Conservation (phyloP, 805 yeast species). For the Barnettozyma sucrosica region DNA sequence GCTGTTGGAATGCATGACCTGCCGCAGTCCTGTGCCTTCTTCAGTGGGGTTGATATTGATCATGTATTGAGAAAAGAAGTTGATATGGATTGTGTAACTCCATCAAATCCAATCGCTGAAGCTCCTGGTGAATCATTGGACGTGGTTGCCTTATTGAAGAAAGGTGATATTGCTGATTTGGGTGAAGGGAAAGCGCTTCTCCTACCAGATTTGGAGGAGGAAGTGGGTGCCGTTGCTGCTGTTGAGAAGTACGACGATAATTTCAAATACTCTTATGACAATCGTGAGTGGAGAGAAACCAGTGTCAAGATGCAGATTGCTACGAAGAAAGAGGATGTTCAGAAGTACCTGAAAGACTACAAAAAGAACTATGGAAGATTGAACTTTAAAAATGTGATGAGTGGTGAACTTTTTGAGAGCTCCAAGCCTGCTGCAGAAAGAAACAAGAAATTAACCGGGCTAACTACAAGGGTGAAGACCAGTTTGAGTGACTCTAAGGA, state of each 20-base stretch:
- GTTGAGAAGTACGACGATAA: not conserved
- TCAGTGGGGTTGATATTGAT: constrained; percentile 90
- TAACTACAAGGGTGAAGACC: not conserved
- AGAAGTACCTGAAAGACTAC: constrained; percentile 7
- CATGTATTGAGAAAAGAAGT: constrained; percentile 87
- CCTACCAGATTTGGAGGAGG: constrained; percentile 11
- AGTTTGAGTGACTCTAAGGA: not conserved
- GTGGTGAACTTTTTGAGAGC: constrained; percentile 9
- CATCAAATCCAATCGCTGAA: constrained; percentile 68
- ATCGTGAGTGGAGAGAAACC: constrained; percentile 11
- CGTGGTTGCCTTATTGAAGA: constrained; percentile 46
- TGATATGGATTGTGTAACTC: constrained; percentile 85
- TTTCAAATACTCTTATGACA: constrained; percentile 10
- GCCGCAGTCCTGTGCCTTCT: constrained; percentile 94
- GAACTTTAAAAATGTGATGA: constrained; percentile 9
- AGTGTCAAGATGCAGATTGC: constrained; percentile 14
- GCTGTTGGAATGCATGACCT: constrained; percentile 83
- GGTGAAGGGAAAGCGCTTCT: constrained; percentile 16
- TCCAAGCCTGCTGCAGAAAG: not conserved
- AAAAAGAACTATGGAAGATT: constrained; percentile 11
- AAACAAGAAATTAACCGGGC: not conserved
- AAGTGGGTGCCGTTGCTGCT: not conserved
- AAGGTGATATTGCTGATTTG: constrained; percentile 26
- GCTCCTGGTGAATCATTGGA: constrained; percentile 75
- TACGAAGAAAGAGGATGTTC: constrained; percentile 9